These are phyloP conservation scores for Coemansia sp. DNA, from an alignment of 371 early-diverging fungal genomes.

Conservation along the genomic window DNA sequence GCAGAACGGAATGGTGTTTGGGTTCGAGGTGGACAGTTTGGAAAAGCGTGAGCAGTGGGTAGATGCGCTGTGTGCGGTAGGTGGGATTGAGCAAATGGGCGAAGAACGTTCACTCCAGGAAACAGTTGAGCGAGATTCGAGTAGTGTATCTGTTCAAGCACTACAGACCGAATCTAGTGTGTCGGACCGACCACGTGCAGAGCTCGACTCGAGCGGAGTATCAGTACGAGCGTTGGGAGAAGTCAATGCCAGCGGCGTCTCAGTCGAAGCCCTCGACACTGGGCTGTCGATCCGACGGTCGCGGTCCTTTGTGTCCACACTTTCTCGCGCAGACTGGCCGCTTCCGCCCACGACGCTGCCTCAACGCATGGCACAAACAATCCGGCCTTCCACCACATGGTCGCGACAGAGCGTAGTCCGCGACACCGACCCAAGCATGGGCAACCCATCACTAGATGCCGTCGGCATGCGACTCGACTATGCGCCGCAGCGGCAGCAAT, in stretches of 20 bases:
- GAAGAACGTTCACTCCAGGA: too few relatives aligned
- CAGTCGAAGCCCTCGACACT: not conserved
- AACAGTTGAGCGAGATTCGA: not conserved
- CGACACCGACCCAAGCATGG: not conserved
- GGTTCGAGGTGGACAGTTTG: constrained; percentile 11
- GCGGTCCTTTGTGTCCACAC: constrained; percentile 26
- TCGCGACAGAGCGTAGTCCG: too few relatives aligned
- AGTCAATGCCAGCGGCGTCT: not conserved
- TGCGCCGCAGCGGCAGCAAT: not conserved
- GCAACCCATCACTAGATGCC: constrained; percentile 37
- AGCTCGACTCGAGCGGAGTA: constrained; percentile 9
- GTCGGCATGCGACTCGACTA: constrained; percentile 13
- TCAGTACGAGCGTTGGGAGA: constrained; percentile 17
- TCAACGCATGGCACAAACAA: not conserved
- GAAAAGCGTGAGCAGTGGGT: constrained; percentile 12
- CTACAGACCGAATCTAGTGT: too few relatives aligned
- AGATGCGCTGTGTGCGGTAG: constrained; percentile 17
- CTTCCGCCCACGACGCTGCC: constrained; percentile 39
- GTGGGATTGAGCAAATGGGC: constrained; percentile 9
- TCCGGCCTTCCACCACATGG: not conserved
- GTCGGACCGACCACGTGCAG: constrained; percentile 9
- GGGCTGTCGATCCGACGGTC: constrained; percentile 22
- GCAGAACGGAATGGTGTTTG: constrained; percentile 7
- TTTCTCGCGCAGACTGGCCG: constrained; percentile 46
- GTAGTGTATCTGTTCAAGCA: not conserved